Conservation (phyloP, 768 basidiomycete species). For the Tricholoma terreum region DNA sequence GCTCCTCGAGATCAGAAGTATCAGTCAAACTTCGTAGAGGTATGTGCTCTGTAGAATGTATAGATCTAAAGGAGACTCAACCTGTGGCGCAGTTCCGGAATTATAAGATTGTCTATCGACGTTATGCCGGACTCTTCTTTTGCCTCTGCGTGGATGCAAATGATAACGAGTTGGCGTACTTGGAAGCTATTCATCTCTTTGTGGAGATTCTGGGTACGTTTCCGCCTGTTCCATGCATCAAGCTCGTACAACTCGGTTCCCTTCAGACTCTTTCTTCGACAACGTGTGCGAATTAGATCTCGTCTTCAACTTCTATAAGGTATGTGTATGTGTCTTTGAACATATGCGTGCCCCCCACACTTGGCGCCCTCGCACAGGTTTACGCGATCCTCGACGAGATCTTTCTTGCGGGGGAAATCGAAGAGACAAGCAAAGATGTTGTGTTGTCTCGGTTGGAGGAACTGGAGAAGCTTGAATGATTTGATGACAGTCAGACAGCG, state of each 20-base stretch:
- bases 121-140: conserved; percentile 98
- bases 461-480: conserved; percentile 85
- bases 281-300: conserved; percentile 98
- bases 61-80: conserved; percentile 8
- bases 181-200: conserved; percentile 97
- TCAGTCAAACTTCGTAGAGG: conserved; percentile 99
- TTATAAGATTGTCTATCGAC: conserved; percentile 95
- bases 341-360: not conserved
- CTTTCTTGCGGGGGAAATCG: conserved; percentile 96
- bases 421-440: conserved; percentile 97
- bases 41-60: conserved; percentile 31
- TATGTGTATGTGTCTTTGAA: conserved; percentile 21
- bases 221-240: conserved; percentile 2
- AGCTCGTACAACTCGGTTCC: not conserved
- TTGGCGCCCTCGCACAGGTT: conserved; percentile 50
- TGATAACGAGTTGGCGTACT: conserved; percentile 95
- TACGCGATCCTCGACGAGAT: conserved; percentile 98
- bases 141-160: conserved; percentile 97
- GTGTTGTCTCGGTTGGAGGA: conserved; percentile 88
- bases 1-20: conserved; percentile 98
- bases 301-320: conserved; percentile 99
- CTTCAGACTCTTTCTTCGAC: conserved; percentile 92
- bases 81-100: conserved; percentile 75
- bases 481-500: not conserved
- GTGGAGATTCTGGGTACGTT: conserved; percentile 91